A percentile compares a stretch with the other conserved stretches of the same genome.
Evolutionary conservation across 2,329 filamentous ascomycete species (phyloP).

Genomic region (Scytalidium lignicola): DNA sequence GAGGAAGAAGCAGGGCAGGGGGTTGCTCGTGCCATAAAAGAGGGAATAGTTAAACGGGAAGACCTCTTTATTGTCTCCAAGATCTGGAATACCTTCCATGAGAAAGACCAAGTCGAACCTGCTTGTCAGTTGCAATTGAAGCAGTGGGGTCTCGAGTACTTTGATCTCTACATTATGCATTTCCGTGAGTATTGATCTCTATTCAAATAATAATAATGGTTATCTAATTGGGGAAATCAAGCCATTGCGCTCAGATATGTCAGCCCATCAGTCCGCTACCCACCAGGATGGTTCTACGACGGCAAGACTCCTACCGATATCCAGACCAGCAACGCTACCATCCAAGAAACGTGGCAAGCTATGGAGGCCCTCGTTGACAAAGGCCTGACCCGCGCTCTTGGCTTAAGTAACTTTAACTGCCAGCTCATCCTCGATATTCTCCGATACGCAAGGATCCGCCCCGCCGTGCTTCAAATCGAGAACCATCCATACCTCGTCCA

Average conservation of each 20-base stretch:
- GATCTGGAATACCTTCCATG: conserved; percentile 91
- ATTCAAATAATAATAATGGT: conserved; percentile 64
- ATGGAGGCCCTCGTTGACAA: conserved; percentile 71
- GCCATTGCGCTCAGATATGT: conserved; percentile 79
- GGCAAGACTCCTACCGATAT: conserved; percentile 62
- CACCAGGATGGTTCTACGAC: conserved; percentile 70
- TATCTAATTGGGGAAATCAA: conserved; percentile 72
- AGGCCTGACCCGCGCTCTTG: conserved; percentile 67
- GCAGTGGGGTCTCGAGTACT: conserved; percentile 83
- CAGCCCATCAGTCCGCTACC: conserved; percentile 72
- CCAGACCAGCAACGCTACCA: conserved; percentile 60
- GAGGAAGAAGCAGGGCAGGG: conserved; percentile 74
- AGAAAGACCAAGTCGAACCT: conserved; percentile 68
- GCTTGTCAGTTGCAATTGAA: conserved; percentile 72
- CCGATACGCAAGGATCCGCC: conserved; percentile 68
- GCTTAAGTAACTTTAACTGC: conserved; percentile 78
- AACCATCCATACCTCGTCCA: conserved; percentile 87
- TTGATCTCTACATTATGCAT: conserved; percentile 85
- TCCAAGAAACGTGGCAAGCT: conserved; percentile 77
- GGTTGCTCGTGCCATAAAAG: conserved; percentile 72
- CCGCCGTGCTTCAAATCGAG: conserved; percentile 80
- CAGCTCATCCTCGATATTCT: conserved; percentile 74
- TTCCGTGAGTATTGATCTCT: conserved; percentile 50
- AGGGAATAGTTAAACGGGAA: conserved; percentile 74
- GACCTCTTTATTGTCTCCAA: conserved; percentile 92